These are phyloP conservation scores for Epichloe aotearoae DNA, from an alignment of 2,329 filamentous ascomycete genomes.

Conservation along the genomic window DNA sequence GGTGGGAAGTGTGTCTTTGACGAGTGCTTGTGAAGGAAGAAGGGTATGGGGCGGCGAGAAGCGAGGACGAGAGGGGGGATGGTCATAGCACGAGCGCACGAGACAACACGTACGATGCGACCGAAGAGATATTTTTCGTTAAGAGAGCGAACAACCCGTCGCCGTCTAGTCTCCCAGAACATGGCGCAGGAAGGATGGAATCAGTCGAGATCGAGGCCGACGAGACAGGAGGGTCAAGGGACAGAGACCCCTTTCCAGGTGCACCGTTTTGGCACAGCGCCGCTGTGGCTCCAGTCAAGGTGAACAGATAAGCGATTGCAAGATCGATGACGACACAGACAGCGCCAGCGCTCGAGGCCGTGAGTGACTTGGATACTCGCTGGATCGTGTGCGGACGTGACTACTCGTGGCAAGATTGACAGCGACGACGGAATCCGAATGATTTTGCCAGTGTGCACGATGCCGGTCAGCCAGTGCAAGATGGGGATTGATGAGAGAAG, in stretches of 20 bases:
- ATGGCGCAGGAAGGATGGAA: slow-evolving; percentile 22
- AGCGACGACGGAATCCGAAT: neutral
- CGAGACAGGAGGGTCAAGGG: neutral
- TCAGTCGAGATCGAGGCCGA: neutral
- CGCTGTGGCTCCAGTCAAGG: neutral
- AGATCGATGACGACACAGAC: slow-evolving; percentile 2
- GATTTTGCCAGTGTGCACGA: neutral
- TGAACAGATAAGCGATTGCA: neutral
- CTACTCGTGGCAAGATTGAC: neutral
- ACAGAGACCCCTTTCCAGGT: neutral
- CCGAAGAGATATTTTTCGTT: slow-evolving; percentile 58
- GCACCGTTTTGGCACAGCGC: neutral
- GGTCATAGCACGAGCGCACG: neutral
- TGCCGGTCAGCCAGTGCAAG: neutral
- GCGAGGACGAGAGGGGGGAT: neutral
- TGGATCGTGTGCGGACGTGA: neutral
- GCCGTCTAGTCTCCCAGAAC: slow-evolving; percentile 44
- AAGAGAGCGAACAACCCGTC: slow-evolving; percentile 50
- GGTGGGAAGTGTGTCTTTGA: neutral
- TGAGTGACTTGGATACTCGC: neutral
- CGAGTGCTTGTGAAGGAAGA: neutral
- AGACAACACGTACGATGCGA: slow-evolving; percentile 46
- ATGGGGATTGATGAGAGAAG: neutral
- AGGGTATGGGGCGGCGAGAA: neutral
- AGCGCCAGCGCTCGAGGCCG: neutral